phyloP scores from a whole-genome alignment of 1,284 basidiomycete species.

The Fomitopsis pinicola region DNA sequence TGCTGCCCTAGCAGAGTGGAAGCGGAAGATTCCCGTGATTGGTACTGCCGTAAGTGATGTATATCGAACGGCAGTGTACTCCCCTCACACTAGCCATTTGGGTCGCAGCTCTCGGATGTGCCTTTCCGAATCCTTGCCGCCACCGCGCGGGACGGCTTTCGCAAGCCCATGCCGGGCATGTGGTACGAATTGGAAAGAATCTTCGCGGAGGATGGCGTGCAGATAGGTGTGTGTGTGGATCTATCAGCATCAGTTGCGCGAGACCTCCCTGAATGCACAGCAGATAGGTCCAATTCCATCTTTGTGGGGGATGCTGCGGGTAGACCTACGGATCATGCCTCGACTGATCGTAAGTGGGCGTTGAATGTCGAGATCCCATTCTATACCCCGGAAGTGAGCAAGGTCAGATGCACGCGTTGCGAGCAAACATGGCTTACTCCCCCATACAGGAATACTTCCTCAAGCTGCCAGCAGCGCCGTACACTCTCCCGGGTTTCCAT shows the following conservation, averaged over 20 bases:
- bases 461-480: conserved; percentile 39
- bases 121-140: conserved; percentile 84
- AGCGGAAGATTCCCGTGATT: conserved; percentile 69
- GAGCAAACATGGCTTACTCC: background rate
- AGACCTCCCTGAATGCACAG: background rate
- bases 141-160: conserved; percentile 65
- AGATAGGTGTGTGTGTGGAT: conserved; percentile 50
- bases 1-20: conserved; percentile 55
- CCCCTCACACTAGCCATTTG: background rate
- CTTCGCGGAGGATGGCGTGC: conserved; percentile 51
- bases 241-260: background rate
- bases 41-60: conserved; percentile 54
- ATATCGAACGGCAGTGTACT: background rate
- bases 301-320: conserved; percentile 94
- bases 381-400: conserved; percentile 57
- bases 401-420: conserved; percentile 11
- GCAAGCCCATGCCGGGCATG: conserved; percentile 92
- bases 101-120: conserved; percentile 56
- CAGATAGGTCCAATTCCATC: conserved; percentile 67
- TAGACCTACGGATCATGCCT: conserved; percentile 66
- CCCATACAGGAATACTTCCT: conserved; percentile 74
- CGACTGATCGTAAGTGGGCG: conserved; percentile 85
- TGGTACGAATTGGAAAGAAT: conserved; percentile 70
- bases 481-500: conserved; percentile 56
- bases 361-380: conserved; percentile 72